These are phyloP conservation scores for Dryas integrifolia DNA, from an alignment of 331 rosid genomes.

Conservation along the genomic window DNA sequence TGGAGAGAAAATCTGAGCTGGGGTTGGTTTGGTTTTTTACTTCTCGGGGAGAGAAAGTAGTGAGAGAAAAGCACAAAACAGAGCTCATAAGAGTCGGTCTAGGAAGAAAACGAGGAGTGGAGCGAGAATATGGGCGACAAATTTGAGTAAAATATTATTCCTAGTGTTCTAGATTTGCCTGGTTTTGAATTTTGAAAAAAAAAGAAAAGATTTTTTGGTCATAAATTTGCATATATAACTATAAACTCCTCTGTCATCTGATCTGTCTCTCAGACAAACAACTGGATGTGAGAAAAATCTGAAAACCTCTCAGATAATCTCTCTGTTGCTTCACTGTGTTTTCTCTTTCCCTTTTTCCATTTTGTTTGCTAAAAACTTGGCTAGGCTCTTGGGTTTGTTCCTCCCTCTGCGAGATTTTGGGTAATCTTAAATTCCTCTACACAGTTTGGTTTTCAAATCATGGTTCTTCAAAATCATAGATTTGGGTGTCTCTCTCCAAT, in stretches of 20 bases:
- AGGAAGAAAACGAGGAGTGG: constrained; percentile 52
- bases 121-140: constrained; percentile 63
- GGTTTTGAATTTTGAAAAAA: constrained; percentile 35
- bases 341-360: background rate
- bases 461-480: constrained; percentile 24
- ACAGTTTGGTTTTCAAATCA: constrained; percentile 27
- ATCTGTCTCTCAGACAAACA: constrained; percentile 54
- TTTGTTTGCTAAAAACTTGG: constrained; percentile 35
- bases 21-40: constrained; percentile 8
- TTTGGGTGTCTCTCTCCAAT: constrained; percentile 26
- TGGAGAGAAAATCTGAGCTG: constrained; percentile 24
- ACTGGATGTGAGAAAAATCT: constrained; percentile 47
- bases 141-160: constrained; percentile 28
- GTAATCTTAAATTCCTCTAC: constrained; percentile 20
- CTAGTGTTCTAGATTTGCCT: constrained; percentile 44
- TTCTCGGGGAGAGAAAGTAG: constrained; percentile 22
- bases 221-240: constrained; percentile 4
- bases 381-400: constrained; percentile 40
- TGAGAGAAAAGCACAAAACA: constrained; percentile 38
- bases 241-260: constrained; percentile 6
- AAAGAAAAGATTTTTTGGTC: constrained; percentile 14
- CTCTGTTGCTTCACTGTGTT: constrained; percentile 9
- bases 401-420: constrained; percentile 36
- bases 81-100: constrained; percentile 44
- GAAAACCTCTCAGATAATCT: constrained; percentile 31